Percentiles rank a stretch among this genome's conserved stretches.
phyloP scores from a whole-genome alignment of 495 filamentous ascomycete species.

The Halenospora varia region DNA sequence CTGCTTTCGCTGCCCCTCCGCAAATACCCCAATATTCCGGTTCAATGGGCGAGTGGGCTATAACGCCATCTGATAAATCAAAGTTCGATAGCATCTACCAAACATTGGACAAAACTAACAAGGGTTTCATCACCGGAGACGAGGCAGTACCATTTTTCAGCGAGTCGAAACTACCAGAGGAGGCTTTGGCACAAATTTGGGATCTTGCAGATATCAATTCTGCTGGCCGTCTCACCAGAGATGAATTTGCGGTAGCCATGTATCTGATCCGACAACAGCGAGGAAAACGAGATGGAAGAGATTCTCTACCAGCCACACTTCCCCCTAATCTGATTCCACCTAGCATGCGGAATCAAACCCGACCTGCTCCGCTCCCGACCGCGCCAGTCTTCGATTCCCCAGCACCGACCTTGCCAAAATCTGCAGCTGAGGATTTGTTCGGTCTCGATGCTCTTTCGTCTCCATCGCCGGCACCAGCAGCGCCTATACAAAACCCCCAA shows the following conservation, averaged over 20 bases:
- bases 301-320: conserved; percentile 63
- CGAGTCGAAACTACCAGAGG: conserved; percentile 85
- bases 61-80: conserved; percentile 76
- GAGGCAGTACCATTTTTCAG: conserved; percentile 95
- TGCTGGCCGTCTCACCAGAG: conserved; percentile 75
- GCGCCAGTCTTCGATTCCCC: conserved; percentile 49
- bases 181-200: conserved; percentile 93
- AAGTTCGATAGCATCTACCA: conserved; percentile 82
- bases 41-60: conserved; percentile 63
- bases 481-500: conserved; percentile 57
- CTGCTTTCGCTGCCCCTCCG: conserved; percentile 48
- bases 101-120: conserved; percentile 72
- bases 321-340: conserved; percentile 84
- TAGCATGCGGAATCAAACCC: conserved; percentile 69
- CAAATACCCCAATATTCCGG: conserved; percentile 55
- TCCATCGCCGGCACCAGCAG: conserved; percentile 41
- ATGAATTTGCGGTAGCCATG: conserved; percentile 98
- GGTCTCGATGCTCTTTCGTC: conserved; percentile 70
- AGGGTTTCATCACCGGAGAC: conserved; percentile 82
- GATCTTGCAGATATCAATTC: conserved; percentile 93
- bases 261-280: conserved; percentile 89
- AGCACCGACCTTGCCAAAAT: conserved; percentile 54
- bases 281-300: conserved; percentile 56
- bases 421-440: conserved; percentile 87
- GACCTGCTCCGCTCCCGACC: conserved; percentile 45